Base-by-base conservation (phyloP, 805 yeast genomes). In the Metschnikowia baotianmanensis region DNA sequence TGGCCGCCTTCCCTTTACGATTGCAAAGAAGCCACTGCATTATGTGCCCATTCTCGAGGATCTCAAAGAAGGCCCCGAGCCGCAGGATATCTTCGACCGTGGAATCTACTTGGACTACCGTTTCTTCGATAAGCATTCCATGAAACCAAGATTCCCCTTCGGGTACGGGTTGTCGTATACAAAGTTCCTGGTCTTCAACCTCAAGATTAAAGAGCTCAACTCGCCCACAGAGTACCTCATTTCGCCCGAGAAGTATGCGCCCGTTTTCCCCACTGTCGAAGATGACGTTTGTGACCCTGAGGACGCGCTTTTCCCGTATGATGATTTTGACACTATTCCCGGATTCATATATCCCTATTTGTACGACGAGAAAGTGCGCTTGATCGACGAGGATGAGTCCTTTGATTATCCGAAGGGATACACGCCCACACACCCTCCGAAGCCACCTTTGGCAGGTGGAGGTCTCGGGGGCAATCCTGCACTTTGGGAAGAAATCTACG, bases 161-260 rank as follows among this genome's bases (percentile, higher is more conserved):
- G 86, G 85, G 3, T 77, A 55, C 61, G 86, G 86, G 7, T 59
- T 80, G 33, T 75, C 83, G 1, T 80, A 77, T 53, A 66, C 83
- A 3, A 65, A 63, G 22, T 72, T 72, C 44, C 57, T 52, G 34
- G 53, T 67, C 11, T 43, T 51, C 26, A 59, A 64, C 37, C 56
- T 77, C 34, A 56, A 67, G 17, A 71, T 76, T 25, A 56, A 57
- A 16, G 71, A 70, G 47, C 61, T 72, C 2, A 57, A 61, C 34
- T 58, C 72, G 3, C 77, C 77, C 13, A 61, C 72, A 1, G 71
- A 69, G 36, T 72, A 68, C 44, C 56, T 74, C 32, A 72, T 76
- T 3, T 65, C 63, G 26, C 75, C 79, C 1, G 67, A 66, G 17
- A 72, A 71, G 32, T 71, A 74, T 56, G 50, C 67, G 38, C 74